Conservation (phyloP, 2,329 filamentous ascomycete species). For the Sporothrix protearum region DNA sequence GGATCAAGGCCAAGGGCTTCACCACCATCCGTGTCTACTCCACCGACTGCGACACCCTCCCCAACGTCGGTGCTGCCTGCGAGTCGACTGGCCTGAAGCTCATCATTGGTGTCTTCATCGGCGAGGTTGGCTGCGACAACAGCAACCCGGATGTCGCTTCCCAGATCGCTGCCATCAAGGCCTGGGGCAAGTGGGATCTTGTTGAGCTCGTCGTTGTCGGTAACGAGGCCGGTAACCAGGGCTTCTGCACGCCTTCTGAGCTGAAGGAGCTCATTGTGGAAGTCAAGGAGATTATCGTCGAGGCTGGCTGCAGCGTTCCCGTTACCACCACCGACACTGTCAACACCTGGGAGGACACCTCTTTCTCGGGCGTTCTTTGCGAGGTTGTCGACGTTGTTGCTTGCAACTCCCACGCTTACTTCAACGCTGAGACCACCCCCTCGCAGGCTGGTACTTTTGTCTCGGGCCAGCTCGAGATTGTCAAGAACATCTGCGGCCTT, state of each 20-base stretch:
- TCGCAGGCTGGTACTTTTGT: constrained; percentile 72
- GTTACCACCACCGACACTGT: constrained; percentile 86
- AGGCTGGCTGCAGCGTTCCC: constrained; percentile 66
- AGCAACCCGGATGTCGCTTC: constrained; percentile 58
- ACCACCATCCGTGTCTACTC: constrained; percentile 76
- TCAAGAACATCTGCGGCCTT: constrained; percentile 69
- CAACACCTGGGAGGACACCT: constrained; percentile 65
- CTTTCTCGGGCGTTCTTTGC: constrained; percentile 62
- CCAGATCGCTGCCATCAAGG: constrained; percentile 70
- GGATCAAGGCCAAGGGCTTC: constrained; percentile 66
- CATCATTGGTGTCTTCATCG: constrained; percentile 86
- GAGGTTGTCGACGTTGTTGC: constrained; percentile 70
- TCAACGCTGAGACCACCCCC: constrained; percentile 68
- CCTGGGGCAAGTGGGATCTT: constrained; percentile 69
- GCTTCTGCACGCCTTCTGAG: constrained; percentile 58
- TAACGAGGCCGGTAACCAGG: constrained; percentile 85
- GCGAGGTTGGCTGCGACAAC: constrained; percentile 58
- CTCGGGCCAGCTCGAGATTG: constrained; percentile 66
- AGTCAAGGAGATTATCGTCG: constrained; percentile 60
- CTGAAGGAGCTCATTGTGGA: constrained; percentile 68
- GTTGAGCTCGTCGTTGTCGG: constrained; percentile 80
- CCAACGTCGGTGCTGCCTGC: constrained; percentile 69
- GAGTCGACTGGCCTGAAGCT: constrained; percentile 66
- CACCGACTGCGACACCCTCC: constrained; percentile 81
- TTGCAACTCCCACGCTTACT: constrained; percentile 91